phyloP scores from a whole-genome alignment of 2,329 filamentous ascomycete genomes.

The Cordyceps javanica region DNA sequence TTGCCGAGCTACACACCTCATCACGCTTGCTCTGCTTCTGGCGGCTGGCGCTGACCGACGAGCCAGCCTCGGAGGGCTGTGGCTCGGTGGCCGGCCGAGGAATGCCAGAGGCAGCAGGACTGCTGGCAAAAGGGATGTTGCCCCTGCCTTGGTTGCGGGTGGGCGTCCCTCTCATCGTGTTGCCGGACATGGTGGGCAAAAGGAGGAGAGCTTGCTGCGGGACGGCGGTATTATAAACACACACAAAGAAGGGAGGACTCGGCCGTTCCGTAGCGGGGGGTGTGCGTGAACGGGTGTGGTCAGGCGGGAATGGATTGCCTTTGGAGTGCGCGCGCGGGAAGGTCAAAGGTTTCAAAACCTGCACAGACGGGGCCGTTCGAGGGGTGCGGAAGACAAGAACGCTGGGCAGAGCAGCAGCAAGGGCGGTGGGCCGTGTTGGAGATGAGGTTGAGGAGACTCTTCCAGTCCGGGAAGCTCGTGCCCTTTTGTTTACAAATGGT shows the following conservation, averaged over 20 bases:
- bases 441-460: conserved; percentile 11
- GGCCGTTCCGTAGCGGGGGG: neutral
- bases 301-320: conserved; percentile 1
- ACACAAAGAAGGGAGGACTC: neutral
- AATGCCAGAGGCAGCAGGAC: conserved; percentile 57
- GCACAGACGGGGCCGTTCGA: conserved; percentile 5
- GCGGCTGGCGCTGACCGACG: conserved; percentile 84
- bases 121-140: conserved; percentile 54
- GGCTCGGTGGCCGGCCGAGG: conserved; percentile 65
- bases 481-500: conserved; percentile 11
- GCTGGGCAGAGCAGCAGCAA: too few relatives aligned
- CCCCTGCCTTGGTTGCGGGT: conserved; percentile 54
- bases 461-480: neutral
- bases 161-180: conserved; percentile 65
- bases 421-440: conserved; percentile 9
- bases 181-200: conserved; percentile 43
- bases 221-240: conserved; percentile 1
- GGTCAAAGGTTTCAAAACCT: conserved; percentile 6
- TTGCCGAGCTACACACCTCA: conserved; percentile 64
- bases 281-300: neutral
- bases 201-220: neutral
- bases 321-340: neutral
- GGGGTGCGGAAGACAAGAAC: conserved; percentile 2
- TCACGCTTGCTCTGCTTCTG: conserved; percentile 96
- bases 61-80: conserved; percentile 52